Evolutionary conservation across 208 protist species (phyloP).

Genomic region (Trichomonas tenax): DNA sequence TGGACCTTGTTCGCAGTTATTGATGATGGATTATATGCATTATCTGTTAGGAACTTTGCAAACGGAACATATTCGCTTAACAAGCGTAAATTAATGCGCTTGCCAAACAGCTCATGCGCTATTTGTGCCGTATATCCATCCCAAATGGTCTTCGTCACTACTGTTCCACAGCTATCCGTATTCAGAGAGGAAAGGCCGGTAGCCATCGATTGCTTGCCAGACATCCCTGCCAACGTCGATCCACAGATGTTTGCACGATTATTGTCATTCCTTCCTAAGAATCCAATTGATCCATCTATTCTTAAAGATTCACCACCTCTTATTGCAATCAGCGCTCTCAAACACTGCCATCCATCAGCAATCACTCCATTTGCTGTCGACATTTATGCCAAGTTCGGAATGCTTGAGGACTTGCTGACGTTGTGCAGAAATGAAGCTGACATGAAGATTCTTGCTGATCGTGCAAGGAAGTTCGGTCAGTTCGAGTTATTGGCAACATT

Average conservation of each 20-base stretch:
- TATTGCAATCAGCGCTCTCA: not conserved
- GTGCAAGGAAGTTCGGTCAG: not conserved
- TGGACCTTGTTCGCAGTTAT: not conserved
- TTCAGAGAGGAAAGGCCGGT: not conserved
- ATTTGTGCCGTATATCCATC: not conserved
- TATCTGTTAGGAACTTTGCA: not conserved
- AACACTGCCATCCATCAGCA: not conserved
- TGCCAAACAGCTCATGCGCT: not conserved
- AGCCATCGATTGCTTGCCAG: not conserved
- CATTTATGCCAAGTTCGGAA: not conserved
- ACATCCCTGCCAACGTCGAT: not conserved
- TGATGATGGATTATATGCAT: not conserved
- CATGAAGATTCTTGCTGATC: not conserved
- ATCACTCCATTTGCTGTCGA: not conserved
- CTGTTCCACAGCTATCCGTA: not conserved
- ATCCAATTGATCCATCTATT: not conserved
- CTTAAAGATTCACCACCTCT: not conserved
- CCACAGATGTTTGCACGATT: not conserved
- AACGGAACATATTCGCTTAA: no score
- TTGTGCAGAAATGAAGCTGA: no score
- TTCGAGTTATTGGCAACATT: not conserved
- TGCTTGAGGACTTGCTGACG: not conserved
- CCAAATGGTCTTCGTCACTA: not conserved
- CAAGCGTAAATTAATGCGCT: not conserved
- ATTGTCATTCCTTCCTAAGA: not conserved